Base-by-base conservation (phyloP, 2,329 filamentous ascomycete genomes). In the Aureobasidium uvarum region DNA sequence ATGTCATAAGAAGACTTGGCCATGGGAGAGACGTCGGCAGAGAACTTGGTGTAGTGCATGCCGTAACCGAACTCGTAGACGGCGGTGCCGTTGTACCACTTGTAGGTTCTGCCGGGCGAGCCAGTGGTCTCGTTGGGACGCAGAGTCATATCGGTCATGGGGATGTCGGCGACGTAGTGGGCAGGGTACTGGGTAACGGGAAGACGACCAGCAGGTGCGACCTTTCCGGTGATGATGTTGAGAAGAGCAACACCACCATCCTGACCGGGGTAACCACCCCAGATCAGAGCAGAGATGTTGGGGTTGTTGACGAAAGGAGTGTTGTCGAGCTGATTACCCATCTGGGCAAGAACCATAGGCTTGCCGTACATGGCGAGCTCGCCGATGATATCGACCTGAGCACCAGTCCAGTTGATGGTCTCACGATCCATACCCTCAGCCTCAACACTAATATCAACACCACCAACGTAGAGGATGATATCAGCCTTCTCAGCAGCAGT, bases 181-280 rank as follows among this genome's bases (percentile, higher is more conserved):
- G 80, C 76, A 0, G 84, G 84, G 68, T 87, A 87, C 71, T 84
- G 80, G 1, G 84, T 86, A 1, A 82, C 74, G 0, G 84, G 82
- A 4, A 86, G 71, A 45, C 85, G 76, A 1, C 83, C 85, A 8
- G 83, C 84, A 2, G 83, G 83, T 0, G 82, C 76, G 2, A 72
- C 73, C 2, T 74, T 75, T 2, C 85, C 85, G 10, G 78, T 81
- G 38, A 87, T 70, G 63, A 86, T 76, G 66, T 86, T 79, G 56
- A 86, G 74, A 13, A 87, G 71, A 0, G 85, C 85, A 10, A 75
- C 73, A 2, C 85, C 85, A 14, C 85, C 85, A 45, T 82, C 81
- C 72, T 87, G 85, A 1, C 85, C 85, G 0, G 85, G 85, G 65
- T 85, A 87, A 0, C 84, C 83, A 0, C 77, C 82, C 85, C 85